phyloP scores from a whole-genome alignment of 495 filamentous ascomycete species.

The Penicillium paradoxum region DNA sequence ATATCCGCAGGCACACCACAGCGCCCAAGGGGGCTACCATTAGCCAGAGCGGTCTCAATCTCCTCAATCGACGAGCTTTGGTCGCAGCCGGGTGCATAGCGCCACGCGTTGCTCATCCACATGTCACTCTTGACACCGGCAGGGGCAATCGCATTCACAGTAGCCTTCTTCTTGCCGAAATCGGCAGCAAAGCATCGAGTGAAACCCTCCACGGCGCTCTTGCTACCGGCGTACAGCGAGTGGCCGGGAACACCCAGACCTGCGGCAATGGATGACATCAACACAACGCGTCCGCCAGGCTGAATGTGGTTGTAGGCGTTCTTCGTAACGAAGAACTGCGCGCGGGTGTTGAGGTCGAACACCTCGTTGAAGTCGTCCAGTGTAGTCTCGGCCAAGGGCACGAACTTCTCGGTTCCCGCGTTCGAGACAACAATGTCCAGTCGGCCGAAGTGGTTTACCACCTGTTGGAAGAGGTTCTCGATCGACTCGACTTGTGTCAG shows the following conservation, averaged over 20 bases:
- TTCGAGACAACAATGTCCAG: slow-evolving; percentile 69
- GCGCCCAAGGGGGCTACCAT: slow-evolving; percentile 45
- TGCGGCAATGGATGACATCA: slow-evolving; percentile 53
- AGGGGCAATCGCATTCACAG: slow-evolving; percentile 71
- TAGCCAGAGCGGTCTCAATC: slow-evolving; percentile 39
- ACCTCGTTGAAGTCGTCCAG: slow-evolving; percentile 71
- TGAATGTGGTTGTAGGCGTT: slow-evolving; percentile 65
- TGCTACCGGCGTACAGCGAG: slow-evolving; percentile 69
- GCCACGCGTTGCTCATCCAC: slow-evolving; percentile 62
- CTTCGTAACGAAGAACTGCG: slow-evolving; percentile 81
- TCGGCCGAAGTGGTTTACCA: slow-evolving; percentile 60
- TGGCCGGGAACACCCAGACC: slow-evolving; percentile 62
- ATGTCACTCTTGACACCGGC: slow-evolving; percentile 79
- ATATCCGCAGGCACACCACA: slow-evolving; percentile 55
- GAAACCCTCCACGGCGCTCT: slow-evolving; percentile 77
- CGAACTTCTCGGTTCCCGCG: slow-evolving; percentile 49
- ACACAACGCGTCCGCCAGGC: slow-evolving; percentile 59
- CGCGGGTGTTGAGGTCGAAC: slow-evolving; percentile 70
- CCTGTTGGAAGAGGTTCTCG: slow-evolving; percentile 55
- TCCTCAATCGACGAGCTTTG: slow-evolving; percentile 34
- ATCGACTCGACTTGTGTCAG: slow-evolving; percentile 64
- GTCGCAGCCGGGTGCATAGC: slow-evolving; percentile 53
- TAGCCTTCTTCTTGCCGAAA: slow-evolving; percentile 67
- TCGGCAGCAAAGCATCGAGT: slow-evolving; percentile 69
- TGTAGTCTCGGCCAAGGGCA: slow-evolving; percentile 59